phyloP scores from a whole-genome alignment of 2,329 filamentous ascomycete genomes.

The Tolypocladium endophyticum region DNA sequence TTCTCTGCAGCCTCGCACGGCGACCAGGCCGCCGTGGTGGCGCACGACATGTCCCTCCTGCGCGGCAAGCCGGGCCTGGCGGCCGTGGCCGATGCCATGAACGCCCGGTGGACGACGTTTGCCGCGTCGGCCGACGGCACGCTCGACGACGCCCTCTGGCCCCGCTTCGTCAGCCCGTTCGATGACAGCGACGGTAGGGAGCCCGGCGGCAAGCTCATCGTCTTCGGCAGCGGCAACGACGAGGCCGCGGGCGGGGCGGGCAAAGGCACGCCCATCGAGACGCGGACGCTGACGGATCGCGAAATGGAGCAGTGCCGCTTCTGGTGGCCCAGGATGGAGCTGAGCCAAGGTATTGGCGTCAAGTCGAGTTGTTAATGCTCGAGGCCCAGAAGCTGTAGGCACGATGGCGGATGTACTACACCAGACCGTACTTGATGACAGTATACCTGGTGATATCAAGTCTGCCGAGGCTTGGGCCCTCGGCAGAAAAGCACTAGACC shows the following conservation, averaged over 20 bases:
- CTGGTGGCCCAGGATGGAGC: constrained; percentile 46
- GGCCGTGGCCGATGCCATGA: constrained; percentile 29
- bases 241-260: constrained; percentile 31
- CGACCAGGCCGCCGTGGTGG: constrained; percentile 32
- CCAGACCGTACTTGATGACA: background rate
- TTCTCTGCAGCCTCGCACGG: constrained; percentile 34
- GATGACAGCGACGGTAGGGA: constrained; percentile 5
- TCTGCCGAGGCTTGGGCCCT: background rate
- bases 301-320: constrained; percentile 42
- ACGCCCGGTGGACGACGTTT: constrained; percentile 27
- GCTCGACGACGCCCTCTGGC: constrained; percentile 22
- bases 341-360: constrained; percentile 15
- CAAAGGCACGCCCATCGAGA: constrained; percentile 31
- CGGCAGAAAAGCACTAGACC: background rate
- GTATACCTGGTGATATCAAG: background rate
- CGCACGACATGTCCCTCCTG: constrained; percentile 29
- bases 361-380: background rate
- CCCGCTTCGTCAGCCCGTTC: constrained; percentile 32
- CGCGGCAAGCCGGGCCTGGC: constrained; percentile 23
- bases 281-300: constrained; percentile 28
- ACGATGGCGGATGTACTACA: background rate
- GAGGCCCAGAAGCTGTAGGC: background rate
- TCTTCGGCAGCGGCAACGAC: constrained; percentile 52
- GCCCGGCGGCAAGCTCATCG: constrained; percentile 28
- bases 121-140: constrained; percentile 16